Evolutionary conservation across 768 basidiomycete species (phyloP).

Genomic region (Porpolomopsis calyptriformis): DNA sequence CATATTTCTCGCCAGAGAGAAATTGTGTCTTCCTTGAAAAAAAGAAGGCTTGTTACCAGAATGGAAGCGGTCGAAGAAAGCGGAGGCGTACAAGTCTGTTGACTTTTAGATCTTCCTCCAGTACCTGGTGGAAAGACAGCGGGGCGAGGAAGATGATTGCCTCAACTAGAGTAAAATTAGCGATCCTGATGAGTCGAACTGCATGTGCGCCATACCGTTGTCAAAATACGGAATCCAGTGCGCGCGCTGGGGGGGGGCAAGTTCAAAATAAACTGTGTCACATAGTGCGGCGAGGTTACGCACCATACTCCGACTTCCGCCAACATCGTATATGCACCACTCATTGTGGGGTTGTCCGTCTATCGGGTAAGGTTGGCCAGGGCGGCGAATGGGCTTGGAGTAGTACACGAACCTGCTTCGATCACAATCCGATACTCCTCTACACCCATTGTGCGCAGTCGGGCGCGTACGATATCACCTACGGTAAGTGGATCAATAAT

Average conservation of each 20-base stretch:
- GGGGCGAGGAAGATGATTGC: slow-evolving; percentile 80
- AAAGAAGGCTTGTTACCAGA: no score
- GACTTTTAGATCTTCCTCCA: slow-evolving; percentile 55
- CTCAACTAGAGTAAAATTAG: slow-evolving; percentile 34
- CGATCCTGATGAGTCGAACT: not conserved
- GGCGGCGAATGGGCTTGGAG: not conserved
- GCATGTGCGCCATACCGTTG: slow-evolving; percentile 32
- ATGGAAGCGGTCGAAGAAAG: not conserved
- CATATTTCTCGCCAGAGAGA: slow-evolving; percentile 64
- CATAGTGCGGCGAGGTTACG: slow-evolving; percentile 4
- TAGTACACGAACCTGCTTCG: slow-evolving; percentile 36
- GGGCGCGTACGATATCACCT: slow-evolving; percentile 68
- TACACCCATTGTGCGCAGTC: slow-evolving; percentile 62
- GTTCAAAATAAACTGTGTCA: slow-evolving; percentile 2
- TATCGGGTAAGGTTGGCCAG: slow-evolving; percentile 13
- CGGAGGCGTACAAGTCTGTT: slow-evolving; percentile 45
- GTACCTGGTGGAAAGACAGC: slow-evolving; percentile 59
- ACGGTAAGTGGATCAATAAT: not conserved
- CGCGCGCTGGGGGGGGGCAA: slow-evolving; percentile 37
- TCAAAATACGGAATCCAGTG: slow-evolving; percentile 75
- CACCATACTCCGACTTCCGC: slow-evolving; percentile 47
- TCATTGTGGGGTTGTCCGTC: slow-evolving; percentile 40
- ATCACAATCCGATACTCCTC: slow-evolving; percentile 59
- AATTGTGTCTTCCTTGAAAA: slow-evolving; percentile 57
- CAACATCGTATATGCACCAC: slow-evolving; percentile 62